Conservation (phyloP, 2,329 filamentous ascomycete species). For the Colletotrichum simmondsii region DNA sequence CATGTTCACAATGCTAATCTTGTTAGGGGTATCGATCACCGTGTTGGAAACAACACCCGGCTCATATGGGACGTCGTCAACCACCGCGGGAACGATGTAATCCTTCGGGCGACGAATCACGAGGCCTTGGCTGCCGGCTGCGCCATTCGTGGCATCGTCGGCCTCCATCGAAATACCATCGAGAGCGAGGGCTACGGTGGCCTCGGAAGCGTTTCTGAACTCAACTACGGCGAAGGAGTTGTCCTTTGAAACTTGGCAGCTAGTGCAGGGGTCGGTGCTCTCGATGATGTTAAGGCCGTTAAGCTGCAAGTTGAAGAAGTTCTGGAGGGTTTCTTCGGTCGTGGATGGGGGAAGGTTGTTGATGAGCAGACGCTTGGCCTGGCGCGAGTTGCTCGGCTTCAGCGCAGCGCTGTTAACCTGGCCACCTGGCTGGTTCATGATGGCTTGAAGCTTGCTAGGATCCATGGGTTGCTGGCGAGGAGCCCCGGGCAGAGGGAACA, state of each 20-base stretch:
- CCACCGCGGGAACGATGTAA: conserved; percentile 89
- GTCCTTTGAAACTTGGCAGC: conserved; percentile 84
- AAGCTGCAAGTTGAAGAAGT: conserved; percentile 96
- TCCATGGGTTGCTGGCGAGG: conserved; percentile 97
- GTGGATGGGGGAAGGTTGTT: conserved; percentile 80
- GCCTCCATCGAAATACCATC: conserved; percentile 91
- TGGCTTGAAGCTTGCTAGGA: conserved; percentile 90
- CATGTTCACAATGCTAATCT: conserved; percentile 92
- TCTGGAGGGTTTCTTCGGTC: conserved; percentile 80
- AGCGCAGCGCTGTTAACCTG: conserved; percentile 80
- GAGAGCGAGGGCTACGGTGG: conserved; percentile 89
- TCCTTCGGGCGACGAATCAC: conserved; percentile 91
- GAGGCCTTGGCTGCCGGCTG: conserved; percentile 66
- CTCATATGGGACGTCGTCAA: conserved; percentile 78
- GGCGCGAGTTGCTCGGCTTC: conserved; percentile 91
- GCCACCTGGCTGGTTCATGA: conserved; percentile 89
- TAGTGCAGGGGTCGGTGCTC: conserved; percentile 84
- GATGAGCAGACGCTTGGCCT: conserved; percentile 91
- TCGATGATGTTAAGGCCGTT: conserved; percentile 96
- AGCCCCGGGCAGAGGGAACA: conserved; percentile 97
- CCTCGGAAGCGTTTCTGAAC: conserved; percentile 87
- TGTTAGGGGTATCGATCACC: conserved; percentile 93
- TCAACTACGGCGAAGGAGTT: conserved; percentile 86
- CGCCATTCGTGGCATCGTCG: conserved; percentile 68
- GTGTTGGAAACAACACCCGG: conserved; percentile 81